Base-by-base conservation (phyloP, 371 early-diverging fungal genomes). In the Funneliformis caledonium region DNA sequence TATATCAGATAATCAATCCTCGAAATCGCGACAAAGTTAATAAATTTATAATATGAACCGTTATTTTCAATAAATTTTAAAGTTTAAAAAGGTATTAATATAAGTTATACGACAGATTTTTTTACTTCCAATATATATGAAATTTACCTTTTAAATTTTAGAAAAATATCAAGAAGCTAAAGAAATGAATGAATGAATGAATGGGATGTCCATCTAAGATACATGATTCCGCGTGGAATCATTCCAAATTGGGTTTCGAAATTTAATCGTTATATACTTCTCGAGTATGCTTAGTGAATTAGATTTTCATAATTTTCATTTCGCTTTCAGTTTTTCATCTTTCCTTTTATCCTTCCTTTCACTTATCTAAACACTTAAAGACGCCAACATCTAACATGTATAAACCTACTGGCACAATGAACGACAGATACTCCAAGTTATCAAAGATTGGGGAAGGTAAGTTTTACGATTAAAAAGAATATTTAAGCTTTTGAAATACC, bases 381-480 rank as follows among this genome's bases (percentile, higher is more conserved):
- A 31, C 12, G n/a, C 11, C 12, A 42, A 31, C 16, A 1, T 75
- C 33, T 52, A 22, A 52, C 12, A 43, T 69, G 45, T 45, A 56
- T 56, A 56, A 56, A 19, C 56, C 42, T 37, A 12, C 16, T 43
- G 8, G 37, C 72, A 43, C 43, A 52, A 61, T 61, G 62, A 22
- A 42, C 37, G 92, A 92, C 45, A 92, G 91, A 47, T 96, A 96
- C 86, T 83, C 89, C 65, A 94, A 94, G 85, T 83, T 96, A 19
- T 94, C 96, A 83, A 98, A 97, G 89, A 95, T 99, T 83, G 99
- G 99, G 73, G 97, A 97, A 86, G 80, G 80, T 79, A 48, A 65
- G 19, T 50, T 31, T 14, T 47, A 16, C 19, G 4, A n/a, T 70
- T 33, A 8, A 70, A 4, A 16, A 43, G 12, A 1, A 9, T 70